Base-by-base conservation (phyloP, 805 yeast species). In the Hanseniaspora singularis region DNA sequence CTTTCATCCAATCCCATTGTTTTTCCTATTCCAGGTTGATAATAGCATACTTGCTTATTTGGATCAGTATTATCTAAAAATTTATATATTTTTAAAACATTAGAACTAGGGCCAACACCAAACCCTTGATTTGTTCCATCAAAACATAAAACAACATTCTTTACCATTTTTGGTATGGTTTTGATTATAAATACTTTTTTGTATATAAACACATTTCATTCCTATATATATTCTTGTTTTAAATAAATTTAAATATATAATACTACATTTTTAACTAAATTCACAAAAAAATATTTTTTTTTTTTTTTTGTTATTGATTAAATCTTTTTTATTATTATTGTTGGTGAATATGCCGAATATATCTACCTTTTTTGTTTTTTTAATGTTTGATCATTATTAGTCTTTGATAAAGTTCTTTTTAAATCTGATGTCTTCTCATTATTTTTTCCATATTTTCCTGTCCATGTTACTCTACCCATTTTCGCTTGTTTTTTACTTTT, bases 391-490 rank as follows among this genome's bases (percentile, higher is more conserved):
- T n/a, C n/a, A n/a, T n/a, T 26, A 4, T 15, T 15, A 5, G 8
- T 11, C 28, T 26, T 26, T 7, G 16, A 23, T 30, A n/a, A 14
- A 34, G 33, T 4, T 40, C 8, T 8, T 15, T 19, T 4, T 6
- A 20, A 30, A 4, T 26, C 43, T 9, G 37, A n/a, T 10, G 40
- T 44, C 28, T 41, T 46, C 27, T 32, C 20, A 15, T 26, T 33
- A 0, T 95, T 95, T 16, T 65, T 61, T 0, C 98, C 98, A 67
- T 80, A 85, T 53, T 74, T 75, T 0, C 98, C 98, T 0, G 98
- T 89, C 94, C 96, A 92, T 0, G 98, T 89, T 0, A 96, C 97
- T 0, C 81, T 78, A 4, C 95, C 95, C 26, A 88, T 68, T 22
- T 66, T 64, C 20, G 62, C 62, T 38, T 61, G 63, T 49, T 63